phyloP scores from a whole-genome alignment of 2,329 filamentous ascomycete species.

The Claviceps sp. region DNA sequence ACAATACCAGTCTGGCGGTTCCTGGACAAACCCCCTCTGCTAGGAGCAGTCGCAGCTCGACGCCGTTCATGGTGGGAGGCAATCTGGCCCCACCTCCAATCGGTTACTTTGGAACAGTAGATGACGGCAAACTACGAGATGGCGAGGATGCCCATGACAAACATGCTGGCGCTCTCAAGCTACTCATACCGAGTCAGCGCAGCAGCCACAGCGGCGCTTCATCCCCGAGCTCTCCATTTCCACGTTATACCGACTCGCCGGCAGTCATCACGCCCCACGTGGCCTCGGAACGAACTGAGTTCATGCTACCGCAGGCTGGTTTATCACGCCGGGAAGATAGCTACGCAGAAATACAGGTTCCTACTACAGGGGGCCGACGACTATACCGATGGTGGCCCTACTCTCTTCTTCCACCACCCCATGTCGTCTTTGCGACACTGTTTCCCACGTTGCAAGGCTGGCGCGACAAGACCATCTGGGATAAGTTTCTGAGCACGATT shows the following conservation, averaged over 20 bases:
- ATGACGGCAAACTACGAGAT: not conserved
- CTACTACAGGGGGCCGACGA: conserved; percentile 22
- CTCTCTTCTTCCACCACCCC: conserved; percentile 55
- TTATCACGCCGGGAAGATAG: conserved; percentile 29
- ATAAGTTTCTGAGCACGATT: conserved; percentile 66
- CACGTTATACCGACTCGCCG: conserved; percentile 50
- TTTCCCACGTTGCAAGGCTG: conserved; percentile 82
- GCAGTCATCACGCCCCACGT: conserved; percentile 27
- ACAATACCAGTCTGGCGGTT: not conserved
- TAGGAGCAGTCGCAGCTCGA: conserved; percentile 3
- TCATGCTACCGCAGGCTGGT: conserved; percentile 34
- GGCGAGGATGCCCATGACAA: conserved; percentile 2
- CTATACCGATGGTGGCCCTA: conserved; percentile 73
- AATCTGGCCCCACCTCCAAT: conserved; percentile 28
- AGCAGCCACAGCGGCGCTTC: conserved; percentile 30
- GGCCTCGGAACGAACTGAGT: conserved; percentile 34
- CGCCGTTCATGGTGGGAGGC: conserved; percentile 24
- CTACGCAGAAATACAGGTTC: conserved; percentile 29
- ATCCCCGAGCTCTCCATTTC: conserved; percentile 51
- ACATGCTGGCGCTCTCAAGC: conserved; percentile 18
- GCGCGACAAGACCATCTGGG: conserved; percentile 71
- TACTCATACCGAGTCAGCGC: conserved; percentile 34
- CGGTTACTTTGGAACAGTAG: conserved; percentile 9
- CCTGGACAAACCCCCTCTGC: conserved; percentile 9
- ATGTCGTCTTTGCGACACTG: conserved; percentile 56